Evolutionary conservation across 495 filamentous ascomycete species (phyloP), one percentile per base, ranked within the genome.

Genomic region (Hyaloscypha variabilis): DNA sequence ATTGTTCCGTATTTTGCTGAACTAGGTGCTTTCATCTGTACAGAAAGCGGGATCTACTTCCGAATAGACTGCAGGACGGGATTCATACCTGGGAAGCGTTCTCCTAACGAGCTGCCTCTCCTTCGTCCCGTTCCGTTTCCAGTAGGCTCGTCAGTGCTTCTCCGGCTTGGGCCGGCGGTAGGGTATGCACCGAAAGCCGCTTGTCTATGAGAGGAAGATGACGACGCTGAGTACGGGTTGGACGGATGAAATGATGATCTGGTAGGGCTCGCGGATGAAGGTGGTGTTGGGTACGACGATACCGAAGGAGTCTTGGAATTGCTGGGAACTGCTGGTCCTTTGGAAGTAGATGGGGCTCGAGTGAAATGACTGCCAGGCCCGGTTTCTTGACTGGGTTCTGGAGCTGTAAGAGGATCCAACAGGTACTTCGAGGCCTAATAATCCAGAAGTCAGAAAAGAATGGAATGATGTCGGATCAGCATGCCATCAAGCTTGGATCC

Each of bases 351-450:
- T 34, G 67, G 50, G 19, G 62, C 52, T 65, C 66, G 52, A 30
- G 66, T 68, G 66, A 82, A 83, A 67, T 81, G 80, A 17, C 72
- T 77, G 58, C 71, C 71, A n/a, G 78, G 80, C 17, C 85, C 85
- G 17, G 82, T 84, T 65, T 85, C 82, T 23, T 81, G 76, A 60
- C 76, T 78, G 14, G 85, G 83, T 39, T 84, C 81, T 8, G 82
- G 81, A 13, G 78, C 83, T 34, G 71, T 81, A 34, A 87, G 73
- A 63, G 87, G 87, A 58, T 85, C 84, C 29, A 90, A 79, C 10
- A 89, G 77, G 68, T 85, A 82, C 53, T 82, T 81, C 46, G 75
- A 73, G 4, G 84, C 84, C 83, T 87, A 69, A 19, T 36, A 13
- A 50, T 36, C 19, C 2, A 13, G 2, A 42, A 25, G 8, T 59